Conservation (phyloP, 2,329 filamentous ascomycete species). For the Microdochium paspali region DNA sequence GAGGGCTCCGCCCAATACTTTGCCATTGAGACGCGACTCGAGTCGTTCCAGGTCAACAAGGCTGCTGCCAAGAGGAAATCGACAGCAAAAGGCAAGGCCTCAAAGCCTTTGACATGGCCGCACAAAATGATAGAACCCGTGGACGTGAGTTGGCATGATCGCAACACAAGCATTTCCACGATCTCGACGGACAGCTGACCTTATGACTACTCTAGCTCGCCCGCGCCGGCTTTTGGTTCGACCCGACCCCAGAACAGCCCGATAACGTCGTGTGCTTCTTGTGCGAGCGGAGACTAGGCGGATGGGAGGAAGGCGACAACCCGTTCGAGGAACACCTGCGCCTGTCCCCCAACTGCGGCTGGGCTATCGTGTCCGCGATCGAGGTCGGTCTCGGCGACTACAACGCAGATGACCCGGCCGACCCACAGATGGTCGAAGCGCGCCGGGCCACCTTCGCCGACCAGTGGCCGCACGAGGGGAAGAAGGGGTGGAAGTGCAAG, state of each 20-base stretch:
- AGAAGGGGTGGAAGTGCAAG: constrained; percentile 84
- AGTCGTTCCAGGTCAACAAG: constrained; percentile 64
- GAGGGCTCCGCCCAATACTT: constrained; percentile 38
- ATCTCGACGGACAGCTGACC: constrained; percentile 3
- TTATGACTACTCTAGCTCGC: constrained; percentile 54
- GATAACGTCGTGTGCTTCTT: constrained; percentile 90
- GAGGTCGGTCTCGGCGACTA: constrained; percentile 54
- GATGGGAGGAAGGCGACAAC: constrained; percentile 83
- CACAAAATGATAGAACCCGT: constrained; percentile 58
- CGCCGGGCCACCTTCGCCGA: constrained; percentile 75
- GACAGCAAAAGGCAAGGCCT: constrained; percentile 45
- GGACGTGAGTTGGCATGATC: constrained; percentile 37
- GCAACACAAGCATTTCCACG: constrained; percentile 5
- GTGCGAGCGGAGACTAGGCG: constrained; percentile 75
- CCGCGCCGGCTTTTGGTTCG: constrained; percentile 83
- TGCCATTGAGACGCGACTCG: constrained; percentile 67
- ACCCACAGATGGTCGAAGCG: constrained; percentile 62
- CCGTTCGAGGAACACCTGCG: constrained; percentile 78
- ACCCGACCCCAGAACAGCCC: constrained; percentile 61
- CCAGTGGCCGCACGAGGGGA: constrained; percentile 81
- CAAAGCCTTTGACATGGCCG: constrained; percentile 64
- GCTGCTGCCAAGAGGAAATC: constrained; percentile 63
- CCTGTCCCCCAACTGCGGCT: constrained; percentile 75
- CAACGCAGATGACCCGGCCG: constrained; percentile 63
- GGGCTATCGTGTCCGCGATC: constrained; percentile 64